These are phyloP conservation scores for Aristolochia contorta DNA, from an alignment of 164 flowering plant species.

Conservation along the genomic window DNA sequence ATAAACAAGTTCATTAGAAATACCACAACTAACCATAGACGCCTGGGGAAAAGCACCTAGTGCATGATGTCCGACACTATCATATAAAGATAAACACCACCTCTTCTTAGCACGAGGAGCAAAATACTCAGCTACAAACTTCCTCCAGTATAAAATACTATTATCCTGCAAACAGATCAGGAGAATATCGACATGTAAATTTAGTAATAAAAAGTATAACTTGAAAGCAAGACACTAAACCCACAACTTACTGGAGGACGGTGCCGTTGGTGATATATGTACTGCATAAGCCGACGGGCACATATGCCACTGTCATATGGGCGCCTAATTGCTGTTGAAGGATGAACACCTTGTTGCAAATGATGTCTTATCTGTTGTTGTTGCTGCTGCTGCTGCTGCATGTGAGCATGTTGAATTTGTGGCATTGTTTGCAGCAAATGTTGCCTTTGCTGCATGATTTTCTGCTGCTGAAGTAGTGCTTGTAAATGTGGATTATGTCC, in stretches of 20 bases:
- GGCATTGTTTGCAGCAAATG: constrained; percentile 73
- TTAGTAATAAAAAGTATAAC: not conserved
- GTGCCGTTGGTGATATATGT: constrained; percentile 85
- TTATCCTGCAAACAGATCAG: constrained; percentile 47
- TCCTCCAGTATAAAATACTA: constrained; percentile 83
- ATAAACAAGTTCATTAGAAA: not conserved
- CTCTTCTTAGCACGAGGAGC: constrained; percentile 94
- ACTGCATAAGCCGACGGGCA: constrained; percentile 90
- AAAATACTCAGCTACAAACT: constrained; percentile 84
- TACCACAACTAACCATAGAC: constrained; percentile 50
- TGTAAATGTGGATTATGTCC: constrained; percentile 74
- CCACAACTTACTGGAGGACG: constrained; percentile 60
- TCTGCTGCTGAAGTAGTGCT: constrained; percentile 74
- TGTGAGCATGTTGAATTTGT: constrained; percentile 55
- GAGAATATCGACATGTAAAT: no score
- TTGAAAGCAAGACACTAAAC: not conserved
- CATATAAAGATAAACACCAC: constrained; percentile 90
- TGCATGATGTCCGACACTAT: constrained; percentile 89
- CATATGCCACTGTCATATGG: constrained; percentile 83
- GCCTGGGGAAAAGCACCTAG: constrained; percentile 94
- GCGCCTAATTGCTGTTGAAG: constrained; percentile 39
- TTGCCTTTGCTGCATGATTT: constrained; percentile 33
- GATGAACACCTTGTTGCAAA: constrained; percentile 52
- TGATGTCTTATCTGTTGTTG: constrained; percentile 61
- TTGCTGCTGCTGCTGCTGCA: constrained; percentile 65